Percentiles rank a stretch among this genome's conserved stretches.
phyloP scores from a whole-genome alignment of 2,329 filamentous ascomycete genomes.

The Periconia sp. region DNA sequence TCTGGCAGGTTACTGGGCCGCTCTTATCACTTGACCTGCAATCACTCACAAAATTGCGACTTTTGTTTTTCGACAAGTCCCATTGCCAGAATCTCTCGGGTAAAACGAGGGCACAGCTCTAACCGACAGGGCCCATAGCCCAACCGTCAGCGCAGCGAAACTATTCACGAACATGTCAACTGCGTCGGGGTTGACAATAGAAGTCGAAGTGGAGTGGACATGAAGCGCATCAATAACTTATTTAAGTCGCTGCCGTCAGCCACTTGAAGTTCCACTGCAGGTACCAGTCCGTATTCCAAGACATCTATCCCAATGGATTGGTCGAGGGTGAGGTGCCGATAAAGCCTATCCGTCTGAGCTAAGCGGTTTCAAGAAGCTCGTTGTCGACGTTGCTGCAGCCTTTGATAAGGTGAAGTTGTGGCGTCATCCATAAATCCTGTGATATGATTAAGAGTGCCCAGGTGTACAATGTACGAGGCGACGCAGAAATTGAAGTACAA shows the following conservation, averaged over 20 bases:
- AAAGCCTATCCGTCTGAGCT: conserved; percentile 1
- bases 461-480: too few species aligned
- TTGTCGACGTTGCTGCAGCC: background rate
- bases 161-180: background rate
- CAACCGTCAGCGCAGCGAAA: background rate
- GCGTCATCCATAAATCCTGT: background rate
- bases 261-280: background rate
- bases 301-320: background rate
- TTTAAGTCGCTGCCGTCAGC: background rate
- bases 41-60: conserved; percentile 34
- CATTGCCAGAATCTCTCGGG: conserved; percentile 15
- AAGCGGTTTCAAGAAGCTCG: conserved; percentile 9
- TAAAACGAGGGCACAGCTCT: conserved; percentile 15
- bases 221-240: background rate
- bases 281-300: background rate
- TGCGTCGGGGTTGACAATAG: background rate
- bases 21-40: background rate
- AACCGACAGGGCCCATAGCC: conserved; percentile 3
- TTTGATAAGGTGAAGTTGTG: background rate
- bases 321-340: background rate
- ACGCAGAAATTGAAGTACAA: too few species aligned
- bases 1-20: conserved; percentile 8
- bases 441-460: too few species aligned
- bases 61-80: conserved; percentile 33
- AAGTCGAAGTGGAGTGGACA: conserved; percentile 3